Base-by-base conservation (phyloP, 371 early-diverging fungal genomes). In the Dinochytrium kinnereticum region DNA sequence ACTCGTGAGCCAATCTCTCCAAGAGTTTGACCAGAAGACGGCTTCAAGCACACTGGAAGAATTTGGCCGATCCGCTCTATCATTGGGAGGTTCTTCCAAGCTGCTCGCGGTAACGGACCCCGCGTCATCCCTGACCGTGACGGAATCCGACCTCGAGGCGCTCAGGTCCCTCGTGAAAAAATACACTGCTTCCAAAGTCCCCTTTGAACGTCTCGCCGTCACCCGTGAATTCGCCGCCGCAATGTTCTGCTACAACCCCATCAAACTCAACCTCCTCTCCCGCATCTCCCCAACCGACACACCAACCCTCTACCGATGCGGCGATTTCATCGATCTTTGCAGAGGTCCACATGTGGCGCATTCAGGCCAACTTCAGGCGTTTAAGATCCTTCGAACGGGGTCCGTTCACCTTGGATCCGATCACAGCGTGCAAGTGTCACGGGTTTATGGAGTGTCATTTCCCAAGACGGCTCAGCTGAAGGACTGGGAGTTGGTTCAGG, bases 291-390 rank as follows among this genome's bases (percentile, higher is more conserved):
- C 68, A 2, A 31, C 36, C 2, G 76, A 74, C 26, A 34, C 75
- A 15, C 69, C 81, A 26, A 84, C 87, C 28, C 79, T 89, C 13
- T 88, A 87, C 75, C 71, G 78, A 44, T 82, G 83, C 57, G 86
- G 85, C 19, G 82, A 83, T 39, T 87, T 90, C 68, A 80, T 87
- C 59, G 92, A 91, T 80, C 76, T 91, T 38, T 90, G 90, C 78
- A 69, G 81, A 64, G 92, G 92, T 7, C 92, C 92, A 13, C 90
- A 90, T 76, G 72, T 91, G 33, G 71, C 74, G 19, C 73, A 77
- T 59, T 86, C 88, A 1, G 77, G 82, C 0, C 64, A 75, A 26
- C 68, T 89, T 26, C 55, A 64, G 2, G 68, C 73, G 15, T 19
- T 81, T 19, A 78, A 76, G 74, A 61, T 83, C 3, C 31, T 72